These are phyloP conservation scores for Artemisia annua DNA, from an alignment of 129 eudicot species.

Conservation along the genomic window DNA sequence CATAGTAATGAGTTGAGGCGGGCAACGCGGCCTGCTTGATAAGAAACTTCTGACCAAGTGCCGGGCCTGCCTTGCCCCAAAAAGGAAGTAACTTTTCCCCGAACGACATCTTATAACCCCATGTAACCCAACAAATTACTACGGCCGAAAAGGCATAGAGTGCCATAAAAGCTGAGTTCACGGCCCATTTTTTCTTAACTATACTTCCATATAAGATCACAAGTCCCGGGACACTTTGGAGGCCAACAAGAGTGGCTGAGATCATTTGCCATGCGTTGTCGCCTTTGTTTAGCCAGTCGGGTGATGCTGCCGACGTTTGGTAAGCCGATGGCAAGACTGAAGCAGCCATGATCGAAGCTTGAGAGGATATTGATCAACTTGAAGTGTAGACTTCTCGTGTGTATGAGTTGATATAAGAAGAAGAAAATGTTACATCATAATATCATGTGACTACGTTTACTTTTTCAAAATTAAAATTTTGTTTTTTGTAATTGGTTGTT, in stretches of 20 bases:
- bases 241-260: slow-evolving; percentile 72
- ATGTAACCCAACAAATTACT: slow-evolving; percentile 57
- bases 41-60: slow-evolving; percentile 58
- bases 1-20: slow-evolving; percentile 34
- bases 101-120: slow-evolving; percentile 73
- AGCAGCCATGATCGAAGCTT: slow-evolving; percentile 26
- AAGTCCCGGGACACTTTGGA: slow-evolving; percentile 63
- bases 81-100: slow-evolving; percentile 63
- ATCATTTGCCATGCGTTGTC: slow-evolving; percentile 80
- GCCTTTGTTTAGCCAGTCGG: slow-evolving; percentile 78
- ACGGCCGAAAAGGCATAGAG: slow-evolving; percentile 72
- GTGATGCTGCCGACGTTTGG: slow-evolving; percentile 38
- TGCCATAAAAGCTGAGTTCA: slow-evolving; percentile 78
- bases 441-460: slow-evolving; percentile 41
- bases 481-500: not conserved
- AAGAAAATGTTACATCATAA: not conserved
- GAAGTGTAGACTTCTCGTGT: slow-evolving; percentile 40
- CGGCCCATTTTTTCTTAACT: slow-evolving; percentile 73
- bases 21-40: slow-evolving; percentile 53
- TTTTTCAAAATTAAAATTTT: not conserved
- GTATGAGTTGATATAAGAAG: slow-evolving; percentile 26
- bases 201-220: slow-evolving; percentile 67
- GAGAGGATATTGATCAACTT: slow-evolving; percentile 6
- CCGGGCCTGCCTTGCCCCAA: slow-evolving; percentile 73
- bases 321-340: slow-evolving; percentile 30